Base-by-base conservation (phyloP, 768 basidiomycete genomes). In the Cystofilobasidium macerans region DNA sequence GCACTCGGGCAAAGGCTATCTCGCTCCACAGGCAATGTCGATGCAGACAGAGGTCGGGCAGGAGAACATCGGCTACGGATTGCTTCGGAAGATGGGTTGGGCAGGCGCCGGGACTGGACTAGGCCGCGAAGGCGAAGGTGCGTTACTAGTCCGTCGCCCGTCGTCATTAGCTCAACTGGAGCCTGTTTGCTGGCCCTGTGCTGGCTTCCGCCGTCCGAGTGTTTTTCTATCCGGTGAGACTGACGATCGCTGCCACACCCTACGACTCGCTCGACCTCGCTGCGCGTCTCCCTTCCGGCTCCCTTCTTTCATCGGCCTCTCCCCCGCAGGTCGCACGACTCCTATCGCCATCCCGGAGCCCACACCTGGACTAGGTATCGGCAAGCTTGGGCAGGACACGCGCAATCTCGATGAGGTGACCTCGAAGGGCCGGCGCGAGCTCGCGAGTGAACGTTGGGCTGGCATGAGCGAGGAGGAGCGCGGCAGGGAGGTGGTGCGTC, bases 71-170 rank as follows among this genome's bases (percentile, higher is more conserved):
- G 95, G 95, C 8, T 93, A 93, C 73, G 92, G 89, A 73, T 75
- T 99, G 65, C 76, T 98, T 69, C 89, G 90, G 75, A 93, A 94
- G 84, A 97, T 98, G 93, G 95, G 94, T 0, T 98, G 93, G 93
- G 88, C 82, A 69, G 87, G 87, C 13, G 57, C 59, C 71, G 93
- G 93, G 8, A 84, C 82, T 20, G 93, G 94, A 0, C 77, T 98
- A 45, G 94, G 94, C 0, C 81, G 83, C 9, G 81, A 81, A 56
- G 87, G 87, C 5, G 87, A 89, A 61, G 93, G 93, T 51, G 8
- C 35, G 60, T 60, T 18, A n/a, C 24, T 59, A 26, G 26, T 6
- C 18, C 18, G 24, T 38, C 57, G 20, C 40, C 16, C 42, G 7
- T 14, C 42, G 5, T 42, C 42, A 16, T 4, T 14, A 3, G 16